Conservation (phyloP, 495 filamentous ascomycete genomes). For the Penicillium atrosanguineum region DNA sequence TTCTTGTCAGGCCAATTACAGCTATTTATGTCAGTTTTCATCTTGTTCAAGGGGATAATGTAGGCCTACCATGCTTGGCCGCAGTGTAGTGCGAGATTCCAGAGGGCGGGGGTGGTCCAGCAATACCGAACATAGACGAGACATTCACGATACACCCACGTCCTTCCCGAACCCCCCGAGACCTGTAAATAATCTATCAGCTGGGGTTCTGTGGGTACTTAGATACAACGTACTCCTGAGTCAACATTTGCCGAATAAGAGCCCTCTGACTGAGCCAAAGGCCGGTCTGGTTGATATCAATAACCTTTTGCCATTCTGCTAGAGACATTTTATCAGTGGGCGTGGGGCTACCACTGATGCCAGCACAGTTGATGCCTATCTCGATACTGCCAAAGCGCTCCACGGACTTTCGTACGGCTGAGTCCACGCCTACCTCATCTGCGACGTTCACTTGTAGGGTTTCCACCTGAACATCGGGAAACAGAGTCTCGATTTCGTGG, state of each 20-base stretch:
- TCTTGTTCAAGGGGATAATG: background rate
- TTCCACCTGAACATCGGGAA: slow-evolving; percentile 10
- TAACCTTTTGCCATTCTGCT: slow-evolving; percentile 40
- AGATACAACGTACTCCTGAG: slow-evolving; percentile 34
- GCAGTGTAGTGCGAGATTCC: slow-evolving; percentile 37
- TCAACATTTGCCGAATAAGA: slow-evolving; percentile 49
- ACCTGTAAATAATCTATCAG: slow-evolving; percentile 3
- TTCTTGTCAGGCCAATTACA: slow-evolving; percentile 42
- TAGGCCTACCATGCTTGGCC: slow-evolving; percentile 40
- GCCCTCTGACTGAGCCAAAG: slow-evolving; percentile 47
- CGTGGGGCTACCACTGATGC: slow-evolving; percentile 18
- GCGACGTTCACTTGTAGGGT: slow-evolving; percentile 20
- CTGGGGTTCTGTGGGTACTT: background rate
- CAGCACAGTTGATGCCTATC: slow-evolving; percentile 51
- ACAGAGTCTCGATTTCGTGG: slow-evolving; percentile 8
- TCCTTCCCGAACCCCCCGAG: slow-evolving; percentile 16
- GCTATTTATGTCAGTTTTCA: slow-evolving; percentile 12
- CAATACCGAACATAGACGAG: slow-evolving; percentile 28
- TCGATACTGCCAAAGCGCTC: slow-evolving; percentile 46
- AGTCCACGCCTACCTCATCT: slow-evolving; percentile 19
- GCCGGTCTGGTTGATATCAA: slow-evolving; percentile 46
- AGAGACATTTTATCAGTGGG: slow-evolving; percentile 31
- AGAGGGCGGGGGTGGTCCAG: slow-evolving; percentile 13
- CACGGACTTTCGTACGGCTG: slow-evolving; percentile 14
- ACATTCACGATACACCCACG: slow-evolving; percentile 33